A percentile compares a stretch with the other conserved stretches of the same genome.
These are phyloP conservation scores for Sarocladium kiliense DNA, from an alignment of 2,329 filamentous ascomycete species.

Conservation along the genomic window DNA sequence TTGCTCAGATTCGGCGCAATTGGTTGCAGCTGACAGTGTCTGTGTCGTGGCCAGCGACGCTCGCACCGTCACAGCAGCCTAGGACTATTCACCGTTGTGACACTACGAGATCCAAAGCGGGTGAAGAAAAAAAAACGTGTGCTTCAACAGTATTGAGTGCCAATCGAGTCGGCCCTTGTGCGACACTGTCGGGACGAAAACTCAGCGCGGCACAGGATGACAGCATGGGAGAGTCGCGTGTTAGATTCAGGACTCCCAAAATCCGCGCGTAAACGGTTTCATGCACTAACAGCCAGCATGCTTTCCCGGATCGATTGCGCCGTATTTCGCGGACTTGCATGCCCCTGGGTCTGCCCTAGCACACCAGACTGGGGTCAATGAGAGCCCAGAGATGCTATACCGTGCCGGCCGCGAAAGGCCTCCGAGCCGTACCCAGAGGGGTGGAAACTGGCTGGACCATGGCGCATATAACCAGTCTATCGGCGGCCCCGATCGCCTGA, in stretches of 20 bases:
- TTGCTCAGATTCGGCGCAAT: background rate
- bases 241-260: background rate
- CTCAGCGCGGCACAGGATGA: background rate
- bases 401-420: background rate
- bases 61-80: background rate
- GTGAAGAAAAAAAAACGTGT: background rate
- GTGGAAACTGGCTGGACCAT: no score
- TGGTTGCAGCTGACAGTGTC: background rate
- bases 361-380: no score
- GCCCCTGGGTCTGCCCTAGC: no score
- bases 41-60: background rate
- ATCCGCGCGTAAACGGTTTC: background rate
- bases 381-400: no score
- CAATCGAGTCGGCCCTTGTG: background rate
- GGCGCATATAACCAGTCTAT: slow-evolving; percentile 3
- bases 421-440: no score
- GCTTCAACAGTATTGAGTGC: background rate
- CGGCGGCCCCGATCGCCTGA: background rate
- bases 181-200: background rate
- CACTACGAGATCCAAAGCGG: background rate
- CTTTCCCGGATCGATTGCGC: background rate
- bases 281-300: background rate
- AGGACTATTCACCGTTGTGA: background rate
- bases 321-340: no score
- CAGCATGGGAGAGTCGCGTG: background rate